These are phyloP conservation scores for Pistacia integerrima DNA, from an alignment of 345 rosid species.

Conservation along the genomic window DNA sequence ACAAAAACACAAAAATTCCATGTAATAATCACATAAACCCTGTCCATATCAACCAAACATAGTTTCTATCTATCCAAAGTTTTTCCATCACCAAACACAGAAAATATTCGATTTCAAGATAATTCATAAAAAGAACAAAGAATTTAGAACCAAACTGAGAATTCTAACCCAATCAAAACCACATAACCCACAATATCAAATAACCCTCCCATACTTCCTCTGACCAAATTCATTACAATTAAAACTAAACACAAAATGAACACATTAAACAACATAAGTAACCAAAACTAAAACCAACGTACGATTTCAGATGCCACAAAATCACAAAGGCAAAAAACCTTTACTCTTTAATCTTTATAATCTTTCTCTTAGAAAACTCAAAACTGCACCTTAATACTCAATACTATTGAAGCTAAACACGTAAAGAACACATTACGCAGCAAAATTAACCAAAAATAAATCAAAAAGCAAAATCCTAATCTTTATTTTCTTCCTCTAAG, in stretches of 20 bases:
- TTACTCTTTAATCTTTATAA: too few species aligned
- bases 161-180: background rate
- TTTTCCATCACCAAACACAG: background rate
- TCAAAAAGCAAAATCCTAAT: background rate
- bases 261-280: background rate
- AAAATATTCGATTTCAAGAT: background rate
- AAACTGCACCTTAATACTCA: too few species aligned
- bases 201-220: background rate
- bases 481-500: slow-evolving; percentile 62
- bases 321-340: slow-evolving; percentile 2
- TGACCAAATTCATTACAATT: background rate
- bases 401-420: too few species aligned
- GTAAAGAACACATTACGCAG: too few species aligned
- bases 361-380: too few species aligned
- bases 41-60: background rate
- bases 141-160: background rate
- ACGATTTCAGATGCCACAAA: background rate
- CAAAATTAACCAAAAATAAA: too few species aligned
- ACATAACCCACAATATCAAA: background rate
- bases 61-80: background rate
- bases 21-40: background rate
- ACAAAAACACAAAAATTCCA: background rate
- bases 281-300: background rate
- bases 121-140: background rate
- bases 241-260: background rate